Evolutionary conservation across 306 rosid genomes (phyloP).

Genomic region (Lathyrus oleraceus): DNA sequence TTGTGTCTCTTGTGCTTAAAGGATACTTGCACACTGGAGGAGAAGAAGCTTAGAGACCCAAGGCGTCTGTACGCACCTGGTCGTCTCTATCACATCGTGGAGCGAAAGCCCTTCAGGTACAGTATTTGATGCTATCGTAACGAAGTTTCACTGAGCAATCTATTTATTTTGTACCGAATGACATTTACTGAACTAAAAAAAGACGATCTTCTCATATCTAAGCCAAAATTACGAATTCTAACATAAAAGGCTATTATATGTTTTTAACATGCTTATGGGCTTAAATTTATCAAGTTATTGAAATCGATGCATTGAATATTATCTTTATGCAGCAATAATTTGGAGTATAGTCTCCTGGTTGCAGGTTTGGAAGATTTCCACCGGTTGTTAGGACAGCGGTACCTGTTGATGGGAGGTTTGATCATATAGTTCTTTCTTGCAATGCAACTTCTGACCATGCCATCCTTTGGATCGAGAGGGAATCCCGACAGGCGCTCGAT

Average conservation of each 20-base stretch:
- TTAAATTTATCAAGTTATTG: conserved; percentile 3
- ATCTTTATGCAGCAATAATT: conserved; percentile 23
- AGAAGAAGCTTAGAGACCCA: conserved; percentile 86
- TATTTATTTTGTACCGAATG: not conserved
- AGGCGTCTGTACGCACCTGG: conserved; percentile 94
- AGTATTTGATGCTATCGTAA: conserved; percentile 28
- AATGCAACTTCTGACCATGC: conserved; percentile 84
- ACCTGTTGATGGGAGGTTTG: conserved; percentile 97
- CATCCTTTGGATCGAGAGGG: conserved; percentile 89
- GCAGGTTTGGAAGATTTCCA: conserved; percentile 83
- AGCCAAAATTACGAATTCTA: conserved; percentile 8
- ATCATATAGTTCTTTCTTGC: conserved; percentile 90
- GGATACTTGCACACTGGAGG: conserved; percentile 91
- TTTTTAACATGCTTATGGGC: not conserved
- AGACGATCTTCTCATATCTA: too few relatives aligned
- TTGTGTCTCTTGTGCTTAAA: conserved; percentile 82
- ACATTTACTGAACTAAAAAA: conserved; percentile 6
- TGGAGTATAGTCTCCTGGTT: conserved; percentile 40
- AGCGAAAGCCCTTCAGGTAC: conserved; percentile 92
- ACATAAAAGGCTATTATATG: not conserved
- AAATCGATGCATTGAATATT: conserved; percentile 13
- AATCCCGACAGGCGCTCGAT: conserved; percentile 72
- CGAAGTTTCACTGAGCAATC: conserved; percentile 1
- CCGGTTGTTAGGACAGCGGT: conserved; percentile 96
- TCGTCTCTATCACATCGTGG: conserved; percentile 95